These are phyloP conservation scores for Pyrenochaeta sp. DNA, from an alignment of 2,329 filamentous ascomycete genomes.

Conservation along the genomic window DNA sequence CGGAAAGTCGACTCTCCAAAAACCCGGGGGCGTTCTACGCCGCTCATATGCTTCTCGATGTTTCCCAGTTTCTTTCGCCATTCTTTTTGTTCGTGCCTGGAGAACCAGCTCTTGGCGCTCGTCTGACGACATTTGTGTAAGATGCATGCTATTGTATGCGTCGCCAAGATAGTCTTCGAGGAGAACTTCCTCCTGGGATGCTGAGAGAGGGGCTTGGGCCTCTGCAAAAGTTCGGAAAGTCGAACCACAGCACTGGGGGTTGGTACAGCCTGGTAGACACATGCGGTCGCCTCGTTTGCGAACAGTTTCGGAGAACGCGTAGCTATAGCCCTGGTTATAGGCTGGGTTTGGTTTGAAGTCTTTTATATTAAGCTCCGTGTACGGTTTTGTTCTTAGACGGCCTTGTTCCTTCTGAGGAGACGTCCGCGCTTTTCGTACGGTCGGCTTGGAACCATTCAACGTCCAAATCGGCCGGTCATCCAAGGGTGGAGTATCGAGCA, in stretches of 20 bases:
- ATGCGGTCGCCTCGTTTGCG: conserved; percentile 74
- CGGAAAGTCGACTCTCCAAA: conserved; percentile 91
- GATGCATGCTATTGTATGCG: conserved; percentile 45
- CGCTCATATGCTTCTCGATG: conserved; percentile 80
- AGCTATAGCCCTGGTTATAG: conserved; percentile 74
- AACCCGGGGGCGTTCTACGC: conserved; percentile 79
- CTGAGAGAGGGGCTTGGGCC: conserved; percentile 39
- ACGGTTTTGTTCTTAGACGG: conserved; percentile 62
- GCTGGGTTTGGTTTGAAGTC: conserved; percentile 86
- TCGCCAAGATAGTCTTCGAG: conserved; percentile 65
- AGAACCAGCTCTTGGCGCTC: conserved; percentile 73
- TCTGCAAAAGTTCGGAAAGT: conserved; percentile 73
- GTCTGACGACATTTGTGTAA: conserved; percentile 62
- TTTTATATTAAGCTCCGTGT: conserved; percentile 66
- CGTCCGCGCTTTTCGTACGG: conserved; percentile 9
- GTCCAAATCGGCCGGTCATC: conserved; percentile 34
- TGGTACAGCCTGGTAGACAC: conserved; percentile 76
- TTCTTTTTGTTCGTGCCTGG: conserved; percentile 76
- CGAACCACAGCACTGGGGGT: conserved; percentile 78
- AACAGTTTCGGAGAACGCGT: conserved; percentile 78
- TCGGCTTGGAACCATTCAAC: conserved; percentile 22
- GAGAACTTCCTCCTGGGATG: conserved; percentile 48
- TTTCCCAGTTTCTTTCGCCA: conserved; percentile 79
- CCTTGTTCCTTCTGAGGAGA: conserved; percentile 9
- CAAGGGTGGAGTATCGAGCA: conserved; percentile 14